These are phyloP conservation scores for Phytophthora hybrid DNA, from an alignment of 352 stramenopile genomes.

Conservation along the genomic window DNA sequence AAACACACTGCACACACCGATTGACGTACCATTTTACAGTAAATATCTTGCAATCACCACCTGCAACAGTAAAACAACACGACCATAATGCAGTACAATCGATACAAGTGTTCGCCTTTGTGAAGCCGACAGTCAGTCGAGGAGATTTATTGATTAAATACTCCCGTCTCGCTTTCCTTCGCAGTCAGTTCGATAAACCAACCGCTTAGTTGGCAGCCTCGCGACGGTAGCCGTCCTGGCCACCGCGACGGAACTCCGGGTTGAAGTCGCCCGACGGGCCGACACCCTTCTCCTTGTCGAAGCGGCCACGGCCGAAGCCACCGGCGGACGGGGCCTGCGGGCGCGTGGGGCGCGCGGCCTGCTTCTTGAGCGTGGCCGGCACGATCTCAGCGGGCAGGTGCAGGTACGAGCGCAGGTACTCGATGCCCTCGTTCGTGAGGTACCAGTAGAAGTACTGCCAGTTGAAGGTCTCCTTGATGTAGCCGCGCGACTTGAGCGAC, in stretches of 20 bases:
- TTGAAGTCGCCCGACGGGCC: constrained; percentile 90
- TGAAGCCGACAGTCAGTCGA: constrained; percentile 70
- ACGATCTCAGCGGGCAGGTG: constrained; percentile 99
- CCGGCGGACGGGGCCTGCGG: constrained; percentile 77
- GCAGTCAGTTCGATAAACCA: constrained; percentile 12
- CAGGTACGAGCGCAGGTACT: constrained; percentile 99
- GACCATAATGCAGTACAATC: not conserved
- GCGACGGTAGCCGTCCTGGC: constrained; percentile 90
- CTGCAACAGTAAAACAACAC: not conserved
- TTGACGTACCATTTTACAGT: not conserved
- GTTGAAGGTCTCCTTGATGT: constrained; percentile 99
- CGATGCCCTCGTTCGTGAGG: constrained; percentile 98
- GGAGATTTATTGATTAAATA: constrained; percentile 83
- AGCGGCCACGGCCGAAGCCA: constrained; percentile 86
- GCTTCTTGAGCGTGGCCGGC: constrained; percentile 98
- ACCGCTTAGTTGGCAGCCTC: constrained; percentile 85
- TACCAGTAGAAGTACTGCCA: constrained; percentile 99
- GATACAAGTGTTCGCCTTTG: constrained; percentile 30
- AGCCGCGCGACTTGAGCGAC: constrained; percentile 97
- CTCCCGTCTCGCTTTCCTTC: constrained; percentile 53
- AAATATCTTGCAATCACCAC: not conserved
- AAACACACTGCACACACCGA: constrained; percentile 29
- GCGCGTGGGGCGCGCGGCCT: constrained; percentile 83
- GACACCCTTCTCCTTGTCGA: constrained; percentile 92
- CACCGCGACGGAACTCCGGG: constrained; percentile 86